Evolutionary conservation across 2,329 filamentous ascomycete species (phyloP).

Genomic region (Cercospora zeae-maydis): DNA sequence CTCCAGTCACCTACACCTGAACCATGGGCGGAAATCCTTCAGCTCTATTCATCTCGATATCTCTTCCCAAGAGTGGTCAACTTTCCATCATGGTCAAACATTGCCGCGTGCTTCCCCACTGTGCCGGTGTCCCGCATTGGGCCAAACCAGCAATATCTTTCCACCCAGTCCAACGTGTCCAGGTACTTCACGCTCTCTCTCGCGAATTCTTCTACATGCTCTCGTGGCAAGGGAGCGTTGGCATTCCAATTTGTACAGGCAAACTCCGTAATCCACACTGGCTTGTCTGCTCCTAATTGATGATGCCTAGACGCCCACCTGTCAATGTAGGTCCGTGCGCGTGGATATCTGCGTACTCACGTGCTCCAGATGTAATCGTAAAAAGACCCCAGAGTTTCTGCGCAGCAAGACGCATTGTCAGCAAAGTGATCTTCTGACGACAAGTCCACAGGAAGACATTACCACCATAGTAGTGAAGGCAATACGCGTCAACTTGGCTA

Average conservation of each 20-base stretch:
- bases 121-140: constrained; percentile 33
- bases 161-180: constrained; percentile 35
- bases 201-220: constrained; percentile 33
- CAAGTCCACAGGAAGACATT: background rate
- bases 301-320: constrained; percentile 8
- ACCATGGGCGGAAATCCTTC: background rate
- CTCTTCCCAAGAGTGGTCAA: constrained; percentile 32
- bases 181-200: constrained; percentile 31
- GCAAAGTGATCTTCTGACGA: background rate
- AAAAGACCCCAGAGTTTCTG: constrained; percentile 29
- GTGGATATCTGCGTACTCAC: constrained; percentile 6
- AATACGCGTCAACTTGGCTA: constrained; percentile 30
- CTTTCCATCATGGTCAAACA: constrained; percentile 33
- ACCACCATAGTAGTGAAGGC: constrained; percentile 34
- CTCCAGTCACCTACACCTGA: background rate
- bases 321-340: background rate
- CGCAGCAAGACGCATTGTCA: constrained; percentile 1
- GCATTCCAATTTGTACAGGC: constrained; percentile 35
- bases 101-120: constrained; percentile 33
- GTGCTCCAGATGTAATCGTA: constrained; percentile 37
- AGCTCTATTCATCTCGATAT: constrained; percentile 30
- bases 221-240: constrained; percentile 24
- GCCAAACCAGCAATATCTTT: constrained; percentile 36
- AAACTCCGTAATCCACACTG: constrained; percentile 37
- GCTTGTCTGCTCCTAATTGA: constrained; percentile 28